Evolutionary conservation across 164 flowering plant species (phyloP).

Genomic region (Stephania yunnanensis): DNA sequence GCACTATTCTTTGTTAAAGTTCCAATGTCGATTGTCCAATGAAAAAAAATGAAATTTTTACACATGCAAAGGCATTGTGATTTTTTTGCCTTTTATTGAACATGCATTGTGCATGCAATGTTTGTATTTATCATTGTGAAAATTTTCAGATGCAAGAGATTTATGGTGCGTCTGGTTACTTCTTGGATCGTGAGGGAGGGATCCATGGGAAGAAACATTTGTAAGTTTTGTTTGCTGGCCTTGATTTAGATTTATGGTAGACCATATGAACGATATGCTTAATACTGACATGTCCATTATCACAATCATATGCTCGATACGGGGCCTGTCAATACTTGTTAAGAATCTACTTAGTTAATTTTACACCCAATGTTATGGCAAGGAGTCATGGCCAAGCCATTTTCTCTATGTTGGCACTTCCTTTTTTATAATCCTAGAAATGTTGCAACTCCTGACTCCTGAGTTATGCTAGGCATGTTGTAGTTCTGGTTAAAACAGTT

Average conservation of each 20-base stretch:
- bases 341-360: neutral
- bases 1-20: neutral
- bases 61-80: neutral
- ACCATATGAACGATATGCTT: neutral
- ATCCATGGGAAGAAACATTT: constrained; percentile 31
- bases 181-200: constrained; percentile 43
- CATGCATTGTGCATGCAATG: neutral
- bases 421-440: neutral
- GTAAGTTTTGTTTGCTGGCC: constrained; percentile 36
- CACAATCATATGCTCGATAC: neutral
- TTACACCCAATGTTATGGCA: neutral
- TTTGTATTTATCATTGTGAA: neutral
- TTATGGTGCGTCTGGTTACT: constrained; percentile 95
- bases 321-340: neutral
- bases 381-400: neutral
- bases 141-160: constrained; percentile 69
- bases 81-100: neutral
- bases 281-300: neutral
- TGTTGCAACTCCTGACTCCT: neutral
- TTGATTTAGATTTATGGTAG: neutral
- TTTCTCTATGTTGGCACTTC: neutral
- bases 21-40: neutral
- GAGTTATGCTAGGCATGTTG: neutral
- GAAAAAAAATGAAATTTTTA: too few relatives aligned
- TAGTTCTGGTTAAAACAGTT: neutral